Evolutionary conservation across 2,329 filamentous ascomycete species (phyloP).

Genomic region (Tolypocladium album): DNA sequence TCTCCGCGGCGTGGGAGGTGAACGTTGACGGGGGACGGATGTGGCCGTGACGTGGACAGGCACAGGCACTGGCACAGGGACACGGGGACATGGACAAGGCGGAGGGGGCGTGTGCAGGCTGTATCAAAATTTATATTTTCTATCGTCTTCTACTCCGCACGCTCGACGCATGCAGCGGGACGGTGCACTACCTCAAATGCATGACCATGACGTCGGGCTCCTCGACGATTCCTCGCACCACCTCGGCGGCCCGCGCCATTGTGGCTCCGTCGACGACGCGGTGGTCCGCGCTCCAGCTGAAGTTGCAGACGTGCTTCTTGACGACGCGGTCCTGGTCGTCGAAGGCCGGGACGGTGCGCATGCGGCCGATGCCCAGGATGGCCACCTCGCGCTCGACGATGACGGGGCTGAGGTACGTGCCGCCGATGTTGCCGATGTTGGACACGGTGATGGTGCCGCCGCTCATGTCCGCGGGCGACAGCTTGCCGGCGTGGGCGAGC

Average conservation of each 20-base stretch:
- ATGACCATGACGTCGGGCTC: conserved; percentile 81
- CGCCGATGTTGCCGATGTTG: conserved; percentile 92
- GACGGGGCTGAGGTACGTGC: conserved; percentile 82
- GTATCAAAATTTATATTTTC: neutral
- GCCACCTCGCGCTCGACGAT: conserved; percentile 86
- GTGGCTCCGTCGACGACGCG: conserved; percentile 90
- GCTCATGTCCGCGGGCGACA: conserved; percentile 63
- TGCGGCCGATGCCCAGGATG: conserved; percentile 79
- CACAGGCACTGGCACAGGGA: neutral
- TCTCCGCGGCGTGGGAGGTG: neutral
- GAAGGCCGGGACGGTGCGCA: conserved; percentile 75
- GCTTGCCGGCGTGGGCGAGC: conserved; percentile 63
- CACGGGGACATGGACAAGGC: neutral
- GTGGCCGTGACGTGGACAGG: neutral
- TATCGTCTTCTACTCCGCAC: neutral
- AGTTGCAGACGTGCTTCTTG: conserved; percentile 71
- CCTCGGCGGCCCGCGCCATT: conserved; percentile 80
- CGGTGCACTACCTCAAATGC: conserved; percentile 51
- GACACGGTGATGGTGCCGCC: conserved; percentile 92
- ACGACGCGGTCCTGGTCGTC: conserved; percentile 48
- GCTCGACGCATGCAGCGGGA: neutral
- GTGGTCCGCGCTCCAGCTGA: conserved; percentile 96
- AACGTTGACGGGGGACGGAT: neutral
- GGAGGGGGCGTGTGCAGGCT: neutral
- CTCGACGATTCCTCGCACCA: conserved; percentile 69